Base-by-base conservation (phyloP, 495 filamentous ascomycete genomes). In the Lepraria neglecta region DNA sequence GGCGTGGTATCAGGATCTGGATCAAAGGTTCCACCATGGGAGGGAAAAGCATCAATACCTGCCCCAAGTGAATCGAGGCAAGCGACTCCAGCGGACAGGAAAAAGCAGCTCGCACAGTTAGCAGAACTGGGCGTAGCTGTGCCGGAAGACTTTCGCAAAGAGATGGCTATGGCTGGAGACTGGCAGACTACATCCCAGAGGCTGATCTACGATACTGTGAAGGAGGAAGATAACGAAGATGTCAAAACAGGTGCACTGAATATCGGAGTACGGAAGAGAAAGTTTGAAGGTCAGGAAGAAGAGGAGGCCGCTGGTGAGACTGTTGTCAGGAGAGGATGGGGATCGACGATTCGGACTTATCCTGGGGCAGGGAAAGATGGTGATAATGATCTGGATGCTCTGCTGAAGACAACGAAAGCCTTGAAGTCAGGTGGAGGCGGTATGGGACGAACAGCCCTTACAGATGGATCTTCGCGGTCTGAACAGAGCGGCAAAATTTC, bases 81-180 rank as follows among this genome's bases (percentile, higher is more conserved):
- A 24, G 77, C 77, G 1, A 85, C 83, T 3, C 68, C 82, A 6
- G 83, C 84, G 12, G 89, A 97, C 59, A 74, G 90, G 52, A 95
- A 94, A 72, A 80, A 76, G 61, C 95, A 97, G 70, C 78, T 95
- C 69, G 84, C 87, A 59, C 90, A 97, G 74, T 77, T 99, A 3
- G 90, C 86, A 5, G 89, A 87, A 54, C 82, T 99, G 80, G 94
- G 94, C 0, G 83, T 99, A 47, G 82, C 82, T 19, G 82, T 97
- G 40, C 94, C 94, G 12, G 85, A 91, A 33, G 87, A 92, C 67
- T 84, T 85, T 65, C 77, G 90, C 56, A 73, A 77, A 7, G 87
- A 91, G 58, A 85, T 96, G 84, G 91, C 91, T 5, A 80, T 96
- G 77, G 85, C 85, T n/a, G 90, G 94, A 24, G 88, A 94, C 50